Evolutionary conservation across 2,329 filamentous ascomycete genomes (phyloP).

Genomic region (Rugonectria rugulosa): DNA sequence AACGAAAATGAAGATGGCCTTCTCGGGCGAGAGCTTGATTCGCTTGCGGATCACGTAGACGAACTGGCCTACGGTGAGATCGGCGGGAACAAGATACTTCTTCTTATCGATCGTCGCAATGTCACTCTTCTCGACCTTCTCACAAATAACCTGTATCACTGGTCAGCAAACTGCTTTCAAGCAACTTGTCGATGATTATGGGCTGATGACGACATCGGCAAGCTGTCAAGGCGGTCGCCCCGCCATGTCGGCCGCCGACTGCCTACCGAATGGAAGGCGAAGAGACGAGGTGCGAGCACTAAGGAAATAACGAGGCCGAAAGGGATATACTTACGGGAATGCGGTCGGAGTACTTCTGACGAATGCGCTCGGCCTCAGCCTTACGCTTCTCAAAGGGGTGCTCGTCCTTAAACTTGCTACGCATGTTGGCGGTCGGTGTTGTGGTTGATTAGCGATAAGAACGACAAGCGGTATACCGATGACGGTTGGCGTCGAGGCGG

Average conservation of each 20-base stretch:
- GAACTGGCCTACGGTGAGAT: conserved; percentile 98
- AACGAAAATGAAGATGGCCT: conserved; percentile 99
- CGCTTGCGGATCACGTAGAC: conserved; percentile 99
- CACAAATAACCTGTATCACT: conserved; percentile 87
- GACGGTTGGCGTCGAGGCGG: conserved; percentile 15
- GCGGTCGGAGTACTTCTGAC: conserved; percentile 97
- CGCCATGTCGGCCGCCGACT: conserved; percentile 8
- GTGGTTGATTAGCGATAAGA: conserved; percentile 25
- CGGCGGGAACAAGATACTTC: conserved; percentile 98
- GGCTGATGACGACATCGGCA: not conserved
- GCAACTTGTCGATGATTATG: not conserved
- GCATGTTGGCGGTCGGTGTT: conserved; percentile 73
- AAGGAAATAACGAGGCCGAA: conserved; percentile 4
- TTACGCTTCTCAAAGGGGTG: conserved; percentile 99
- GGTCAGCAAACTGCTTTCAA: not conserved
- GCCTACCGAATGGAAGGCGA: not conserved
- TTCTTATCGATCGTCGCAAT: conserved; percentile 99
- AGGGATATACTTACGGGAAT: conserved; percentile 80
- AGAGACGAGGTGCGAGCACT: not conserved
- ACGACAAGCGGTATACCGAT: conserved; percentile 28
- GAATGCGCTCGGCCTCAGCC: conserved; percentile 98
- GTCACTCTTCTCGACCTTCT: conserved; percentile 99
- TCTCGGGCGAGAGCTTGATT: conserved; percentile 99
- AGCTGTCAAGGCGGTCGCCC: conserved; percentile 28
- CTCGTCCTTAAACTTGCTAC: conserved; percentile 99